Conservation (phyloP, 2,329 filamentous ascomycete genomes). For the Volutella citrinella region DNA sequence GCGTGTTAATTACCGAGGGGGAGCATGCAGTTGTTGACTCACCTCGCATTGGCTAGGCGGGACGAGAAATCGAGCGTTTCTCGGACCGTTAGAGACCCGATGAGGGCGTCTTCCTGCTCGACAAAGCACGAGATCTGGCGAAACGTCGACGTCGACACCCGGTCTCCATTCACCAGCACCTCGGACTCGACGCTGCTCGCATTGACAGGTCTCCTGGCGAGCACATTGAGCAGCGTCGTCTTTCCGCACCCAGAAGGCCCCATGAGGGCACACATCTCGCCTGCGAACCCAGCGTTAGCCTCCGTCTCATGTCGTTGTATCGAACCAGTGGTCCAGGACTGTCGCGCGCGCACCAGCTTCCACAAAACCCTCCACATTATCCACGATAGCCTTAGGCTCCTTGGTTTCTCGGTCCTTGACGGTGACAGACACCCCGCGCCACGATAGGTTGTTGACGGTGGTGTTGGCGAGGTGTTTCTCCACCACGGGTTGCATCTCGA, state of each 20-base stretch:
- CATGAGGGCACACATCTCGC: slow-evolving; percentile 77
- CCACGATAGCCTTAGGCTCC: slow-evolving; percentile 59
- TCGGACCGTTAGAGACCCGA: slow-evolving; percentile 74
- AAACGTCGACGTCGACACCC: slow-evolving; percentile 52
- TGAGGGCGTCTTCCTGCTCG: slow-evolving; percentile 83
- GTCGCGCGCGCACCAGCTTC: slow-evolving; percentile 58
- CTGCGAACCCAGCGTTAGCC: slow-evolving; percentile 28
- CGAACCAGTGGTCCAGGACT: no score
- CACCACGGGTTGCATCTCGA: slow-evolving; percentile 23
- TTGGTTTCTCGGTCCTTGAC: slow-evolving; percentile 71
- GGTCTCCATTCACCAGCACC: slow-evolving; percentile 59
- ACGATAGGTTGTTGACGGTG: slow-evolving; percentile 61
- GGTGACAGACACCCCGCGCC: slow-evolving; percentile 64
- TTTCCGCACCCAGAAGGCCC: slow-evolving; percentile 74
- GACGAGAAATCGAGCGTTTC: slow-evolving; percentile 81
- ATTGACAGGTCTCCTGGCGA: slow-evolving; percentile 56
- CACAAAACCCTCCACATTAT: slow-evolving; percentile 60
- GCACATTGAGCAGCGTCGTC: slow-evolving; percentile 78
- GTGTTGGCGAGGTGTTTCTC: slow-evolving; percentile 59
- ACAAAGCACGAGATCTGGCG: slow-evolving; percentile 72
- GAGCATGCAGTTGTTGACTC: slow-evolving; percentile 11
- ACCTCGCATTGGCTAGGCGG: slow-evolving; percentile 59
- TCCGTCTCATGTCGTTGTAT: no score
- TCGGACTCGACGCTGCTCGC: slow-evolving; percentile 37
- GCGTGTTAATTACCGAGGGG: slow-evolving; percentile 2